A percentile compares a stretch with the other conserved stretches of the same genome.
phyloP scores from a whole-genome alignment of 2,329 filamentous ascomycete species.

The Dendryphion nanum region DNA sequence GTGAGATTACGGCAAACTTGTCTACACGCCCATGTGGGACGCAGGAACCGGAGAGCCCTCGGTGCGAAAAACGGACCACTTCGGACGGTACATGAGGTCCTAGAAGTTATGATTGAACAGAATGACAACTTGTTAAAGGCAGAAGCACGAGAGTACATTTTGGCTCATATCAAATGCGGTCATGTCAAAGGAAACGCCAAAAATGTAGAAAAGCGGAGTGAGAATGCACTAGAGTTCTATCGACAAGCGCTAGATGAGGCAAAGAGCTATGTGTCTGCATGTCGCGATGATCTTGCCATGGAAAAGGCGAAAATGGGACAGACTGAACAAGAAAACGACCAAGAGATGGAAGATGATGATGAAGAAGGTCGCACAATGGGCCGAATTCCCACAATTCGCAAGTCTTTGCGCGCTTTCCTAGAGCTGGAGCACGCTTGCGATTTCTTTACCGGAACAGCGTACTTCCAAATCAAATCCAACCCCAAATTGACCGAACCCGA shows the following conservation, averaged over 20 bases:
- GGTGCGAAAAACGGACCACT: constrained; percentile 65
- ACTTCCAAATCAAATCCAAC: constrained; percentile 79
- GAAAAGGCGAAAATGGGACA: constrained; percentile 46
- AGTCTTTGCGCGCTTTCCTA: constrained; percentile 68
- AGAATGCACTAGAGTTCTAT: constrained; percentile 71
- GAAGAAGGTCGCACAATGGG: constrained; percentile 38
- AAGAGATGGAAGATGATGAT: constrained; percentile 36
- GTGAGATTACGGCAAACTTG: constrained; percentile 77
- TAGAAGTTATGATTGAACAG: constrained; percentile 89
- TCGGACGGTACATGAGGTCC: constrained; percentile 79
- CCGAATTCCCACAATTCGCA: constrained; percentile 59
- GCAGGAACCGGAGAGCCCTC: constrained; percentile 62
- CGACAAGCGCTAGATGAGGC: constrained; percentile 45
- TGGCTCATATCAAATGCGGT: constrained; percentile 65
- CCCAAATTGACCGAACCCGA: constrained; percentile 61
- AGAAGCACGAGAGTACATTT: constrained; percentile 67
- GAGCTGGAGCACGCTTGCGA: constrained; percentile 78
- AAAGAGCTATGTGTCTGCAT: constrained; percentile 58
- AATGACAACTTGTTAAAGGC: constrained; percentile 65
- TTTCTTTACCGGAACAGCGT: constrained; percentile 82
- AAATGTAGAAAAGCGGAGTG: constrained; percentile 50
- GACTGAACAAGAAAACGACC: constrained; percentile 25
- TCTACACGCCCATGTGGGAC: constrained; percentile 79
- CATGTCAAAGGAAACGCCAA: constrained; percentile 78
- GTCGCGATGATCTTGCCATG: constrained; percentile 58